Evolutionary conservation across 1,139 yeast species (phyloP).

Genomic region (Candida mesenterica): DNA sequence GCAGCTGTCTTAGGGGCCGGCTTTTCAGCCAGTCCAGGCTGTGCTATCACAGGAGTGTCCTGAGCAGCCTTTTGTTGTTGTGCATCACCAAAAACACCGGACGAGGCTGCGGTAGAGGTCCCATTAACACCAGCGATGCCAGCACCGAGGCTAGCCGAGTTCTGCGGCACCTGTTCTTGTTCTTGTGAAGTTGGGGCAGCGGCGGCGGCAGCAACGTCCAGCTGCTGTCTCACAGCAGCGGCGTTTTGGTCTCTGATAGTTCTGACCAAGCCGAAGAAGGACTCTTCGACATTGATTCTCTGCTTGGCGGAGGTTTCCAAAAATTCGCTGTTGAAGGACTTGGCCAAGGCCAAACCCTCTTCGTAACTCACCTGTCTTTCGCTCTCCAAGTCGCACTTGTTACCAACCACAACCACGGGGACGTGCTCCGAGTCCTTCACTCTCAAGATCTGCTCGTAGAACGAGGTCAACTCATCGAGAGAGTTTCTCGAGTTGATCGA

Average conservation of each 20-base stretch:
- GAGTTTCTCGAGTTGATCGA: slow-evolving; percentile 80
- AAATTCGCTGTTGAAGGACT: slow-evolving; percentile 72
- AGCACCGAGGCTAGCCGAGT: slow-evolving; percentile 6
- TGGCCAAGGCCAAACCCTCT: slow-evolving; percentile 79
- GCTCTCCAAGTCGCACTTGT: slow-evolving; percentile 71
- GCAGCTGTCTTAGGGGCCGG: slow-evolving; percentile 2
- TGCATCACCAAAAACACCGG: slow-evolving; percentile 3
- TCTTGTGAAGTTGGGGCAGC: slow-evolving; percentile 8
- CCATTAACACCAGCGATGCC: slow-evolving; percentile 6
- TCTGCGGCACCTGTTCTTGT: not conserved
- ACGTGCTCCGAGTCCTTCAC: slow-evolving; percentile 78
- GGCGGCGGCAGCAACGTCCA: slow-evolving; percentile 6
- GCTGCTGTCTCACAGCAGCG: slow-evolving; percentile 4
- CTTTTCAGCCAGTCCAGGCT: slow-evolving; percentile 1
- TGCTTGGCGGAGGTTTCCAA: slow-evolving; percentile 94
- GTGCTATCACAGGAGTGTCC: slow-evolving; percentile 1
- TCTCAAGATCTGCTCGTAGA: slow-evolving; percentile 79
- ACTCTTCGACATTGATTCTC: slow-evolving; percentile 90
- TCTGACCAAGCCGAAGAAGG: slow-evolving; percentile 75
- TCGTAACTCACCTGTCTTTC: slow-evolving; percentile 82
- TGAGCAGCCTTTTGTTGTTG: slow-evolving; percentile 1
- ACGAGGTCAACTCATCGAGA: slow-evolving; percentile 72
- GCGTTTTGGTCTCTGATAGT: slow-evolving; percentile 50
- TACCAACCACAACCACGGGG: slow-evolving; percentile 74
- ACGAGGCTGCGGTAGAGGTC: slow-evolving; percentile 4